Conservation (phyloP, 495 filamentous ascomycete species). For the Pseudomonodictys pantanalensis region DNA sequence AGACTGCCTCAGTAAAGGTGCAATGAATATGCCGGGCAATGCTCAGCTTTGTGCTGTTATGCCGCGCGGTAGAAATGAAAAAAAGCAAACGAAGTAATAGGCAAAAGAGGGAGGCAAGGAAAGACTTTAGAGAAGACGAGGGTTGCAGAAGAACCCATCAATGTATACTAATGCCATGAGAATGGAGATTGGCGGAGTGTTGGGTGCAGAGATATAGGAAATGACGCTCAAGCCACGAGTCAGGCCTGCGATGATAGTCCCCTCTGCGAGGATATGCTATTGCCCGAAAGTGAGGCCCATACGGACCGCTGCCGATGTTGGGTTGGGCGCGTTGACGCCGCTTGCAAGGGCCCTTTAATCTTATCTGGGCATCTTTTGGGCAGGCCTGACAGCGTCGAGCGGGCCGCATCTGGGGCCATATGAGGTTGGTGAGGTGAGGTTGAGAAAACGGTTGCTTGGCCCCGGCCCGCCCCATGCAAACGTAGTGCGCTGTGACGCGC, state of each 20-base stretch:
- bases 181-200: constrained; percentile 7
- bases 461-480: constrained; percentile 1
- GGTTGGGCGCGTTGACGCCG: constrained; percentile 1
- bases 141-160: constrained; percentile 10
- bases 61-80: constrained; percentile 13
- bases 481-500: constrained; percentile 22
- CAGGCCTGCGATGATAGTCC: constrained; percentile 18
- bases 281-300: neutral
- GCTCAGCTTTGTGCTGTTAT: constrained; percentile 26
- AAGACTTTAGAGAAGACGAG: constrained; percentile 2
- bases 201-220: constrained; percentile 27
- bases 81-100: constrained; percentile 6
- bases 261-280: constrained; percentile 13
- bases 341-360: constrained; percentile 31
- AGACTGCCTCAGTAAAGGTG: constrained; percentile 26
- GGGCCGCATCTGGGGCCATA: neutral
- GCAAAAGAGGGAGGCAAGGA: constrained; percentile 12
- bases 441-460: constrained; percentile 8
- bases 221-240: constrained; percentile 32
- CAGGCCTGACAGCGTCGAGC: constrained; percentile 4
- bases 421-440: constrained; percentile 30
- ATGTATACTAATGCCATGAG: constrained; percentile 24
- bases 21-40: constrained; percentile 16
- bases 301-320: neutral
- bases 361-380: constrained; percentile 15